Evolutionary conservation across 352 stramenopile genomes (phyloP), one percentile per base, ranked within the genome.

Genomic region (Aphanomyces stellatus): DNA sequence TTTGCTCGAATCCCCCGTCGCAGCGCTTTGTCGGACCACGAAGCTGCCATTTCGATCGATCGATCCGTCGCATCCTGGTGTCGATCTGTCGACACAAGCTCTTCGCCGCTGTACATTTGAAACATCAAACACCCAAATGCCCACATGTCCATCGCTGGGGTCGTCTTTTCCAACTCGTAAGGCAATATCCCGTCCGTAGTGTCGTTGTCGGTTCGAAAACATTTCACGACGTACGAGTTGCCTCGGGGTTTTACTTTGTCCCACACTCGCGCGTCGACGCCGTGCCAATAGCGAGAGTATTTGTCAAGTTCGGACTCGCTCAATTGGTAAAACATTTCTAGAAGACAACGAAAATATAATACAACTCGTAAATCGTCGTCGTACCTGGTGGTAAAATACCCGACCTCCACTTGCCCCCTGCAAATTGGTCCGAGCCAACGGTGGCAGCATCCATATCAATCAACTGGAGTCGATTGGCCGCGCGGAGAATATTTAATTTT

Each of bases 391-490:
- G 69, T 1, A 72, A 33, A 7, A 49, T 53, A 3, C 69, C 69
- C 3, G 63, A 61, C 13, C 24, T 70, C 35, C 70, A 74, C 22
- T 72, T 72, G 10, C n/a, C 17, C 17, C 53, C 49, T 0, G 42
- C 48, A 24, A 34, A 34, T 11, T 73, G 28, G 3, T 51, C 42
- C n/a, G n/a, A n/a, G 5, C 27, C 30, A 13, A 24, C 10, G 31
- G n/a, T 42, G 7, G 46, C 33, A 3, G 69, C 57, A 33, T 74
- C 69, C 51, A 74, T n/a, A 37, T 73, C 69, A 24, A 73, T 71
- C 8, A 74, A 65, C n/a, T 57, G 61, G 22, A 72, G 27, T 10
- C 35, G 35, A 25, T 72, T 42, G 30, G 43, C 17, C 17, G 70
- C 40, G 13, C 69, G 65, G 19, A 74, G 49, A 2, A 74, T 51